phyloP scores from a whole-genome alignment of 345 rosid species.

The Lenwebbia sp. region DNA sequence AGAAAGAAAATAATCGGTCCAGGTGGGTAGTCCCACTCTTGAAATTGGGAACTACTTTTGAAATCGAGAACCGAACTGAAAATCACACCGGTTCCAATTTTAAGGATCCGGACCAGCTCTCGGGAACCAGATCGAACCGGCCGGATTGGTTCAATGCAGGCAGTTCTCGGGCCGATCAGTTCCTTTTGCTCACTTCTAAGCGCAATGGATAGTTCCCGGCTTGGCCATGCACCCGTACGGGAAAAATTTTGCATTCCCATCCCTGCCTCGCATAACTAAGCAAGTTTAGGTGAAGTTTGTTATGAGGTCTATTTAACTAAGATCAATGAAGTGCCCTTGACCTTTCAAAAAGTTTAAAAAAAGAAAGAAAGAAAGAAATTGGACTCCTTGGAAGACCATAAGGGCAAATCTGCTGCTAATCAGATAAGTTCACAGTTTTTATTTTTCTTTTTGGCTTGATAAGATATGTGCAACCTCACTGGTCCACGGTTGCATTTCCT shows the following conservation, averaged over 20 bases:
- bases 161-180: rapidly evolving
- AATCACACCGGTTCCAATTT: neutral
- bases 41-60: too few relatives aligned
- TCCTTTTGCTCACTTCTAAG: neutral
- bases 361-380: too few relatives aligned
- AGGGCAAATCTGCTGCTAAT: neutral
- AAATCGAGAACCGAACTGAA: rapidly evolving
- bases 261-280: too few relatives aligned
- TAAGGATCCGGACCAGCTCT: too few relatives aligned
- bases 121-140: neutral
- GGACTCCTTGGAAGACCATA: too few relatives aligned
- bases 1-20: rapidly evolving
- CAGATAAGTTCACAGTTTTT: neutral
- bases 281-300: too few relatives aligned
- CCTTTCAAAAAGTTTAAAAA: neutral
- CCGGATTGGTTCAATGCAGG: rapidly evolving
- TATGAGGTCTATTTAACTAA: too few relatives aligned
- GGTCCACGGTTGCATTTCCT: neutral
- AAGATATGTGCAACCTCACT: neutral
- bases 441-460: neutral
- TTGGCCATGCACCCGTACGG: rapidly evolving
- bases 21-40: rapidly evolving
- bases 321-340: neutral
- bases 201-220: too few relatives aligned
- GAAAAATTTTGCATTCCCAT: too few relatives aligned